A percentile compares a stretch with the other conserved stretches of the same genome.
These are phyloP conservation scores for Kodamaea lidongshanica DNA, from an alignment of 805 yeast species.

Conservation along the genomic window DNA sequence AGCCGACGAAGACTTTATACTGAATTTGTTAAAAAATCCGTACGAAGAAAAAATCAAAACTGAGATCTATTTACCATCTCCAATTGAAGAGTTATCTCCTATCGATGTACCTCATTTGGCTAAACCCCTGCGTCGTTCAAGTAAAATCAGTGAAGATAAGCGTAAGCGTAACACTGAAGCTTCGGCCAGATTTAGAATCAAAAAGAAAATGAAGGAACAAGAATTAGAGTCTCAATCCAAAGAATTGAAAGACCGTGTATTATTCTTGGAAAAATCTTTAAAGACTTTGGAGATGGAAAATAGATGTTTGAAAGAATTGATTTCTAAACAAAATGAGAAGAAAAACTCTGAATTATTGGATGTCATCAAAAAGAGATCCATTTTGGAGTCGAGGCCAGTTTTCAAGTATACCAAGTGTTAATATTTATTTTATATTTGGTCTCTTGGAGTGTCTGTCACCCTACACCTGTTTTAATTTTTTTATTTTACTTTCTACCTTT, in stretches of 20 bases:
- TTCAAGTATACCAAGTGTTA: slow-evolving; percentile 28
- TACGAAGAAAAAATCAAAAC: background rate
- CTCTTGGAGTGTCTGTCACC: background rate
- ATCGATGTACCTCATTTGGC: background rate
- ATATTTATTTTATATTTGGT: background rate
- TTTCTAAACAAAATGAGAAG: slow-evolving; percentile 63
- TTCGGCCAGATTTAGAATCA: slow-evolving; percentile 85
- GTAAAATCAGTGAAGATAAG: slow-evolving; percentile 54
- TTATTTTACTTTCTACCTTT: background rate
- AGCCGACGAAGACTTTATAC: no score
- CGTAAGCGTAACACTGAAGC: slow-evolving; percentile 90
- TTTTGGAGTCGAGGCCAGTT: slow-evolving; percentile 16
- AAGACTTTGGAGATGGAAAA: slow-evolving; percentile 92
- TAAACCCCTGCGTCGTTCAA: background rate
- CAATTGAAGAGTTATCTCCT: no score
- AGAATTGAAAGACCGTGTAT: slow-evolving; percentile 64
- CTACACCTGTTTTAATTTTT: slow-evolving; percentile 1
- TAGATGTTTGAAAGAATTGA: slow-evolving; percentile 72
- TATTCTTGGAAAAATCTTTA: slow-evolving; percentile 62
- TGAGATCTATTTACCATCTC: no score
- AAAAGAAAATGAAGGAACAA: slow-evolving; percentile 87
- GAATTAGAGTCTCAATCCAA: slow-evolving; percentile 75
- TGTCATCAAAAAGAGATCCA: slow-evolving; percentile 22
- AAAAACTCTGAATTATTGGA: slow-evolving; percentile 24
- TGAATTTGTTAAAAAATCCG: slow-evolving; percentile 25